Percentiles rank a stretch among this genome's conserved stretches.
Conservation (phyloP, 2,329 filamentous ascomycete genomes). For the Zymoseptoria brevis region DNA sequence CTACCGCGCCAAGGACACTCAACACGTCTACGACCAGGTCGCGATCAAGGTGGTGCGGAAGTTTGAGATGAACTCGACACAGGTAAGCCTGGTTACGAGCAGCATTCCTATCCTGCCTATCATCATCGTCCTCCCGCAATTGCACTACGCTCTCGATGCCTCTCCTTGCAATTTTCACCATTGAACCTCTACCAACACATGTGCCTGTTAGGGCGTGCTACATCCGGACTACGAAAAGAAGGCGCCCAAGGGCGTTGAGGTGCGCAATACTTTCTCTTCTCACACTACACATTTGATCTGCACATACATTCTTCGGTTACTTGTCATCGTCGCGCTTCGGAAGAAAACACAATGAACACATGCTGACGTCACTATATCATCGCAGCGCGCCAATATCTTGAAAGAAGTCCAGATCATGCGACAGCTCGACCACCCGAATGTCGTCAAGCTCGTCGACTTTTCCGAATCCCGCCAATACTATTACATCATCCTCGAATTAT, state of each 20-base stretch:
- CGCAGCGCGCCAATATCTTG: constrained; percentile 89
- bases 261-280: constrained; percentile 48
- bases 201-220: constrained; percentile 50
- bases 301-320: constrained; percentile 8
- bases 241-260: constrained; percentile 86
- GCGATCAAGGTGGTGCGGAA: constrained; percentile 99
- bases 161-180: constrained; percentile 4
- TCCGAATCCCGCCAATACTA: constrained; percentile 92
- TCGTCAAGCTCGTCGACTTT: constrained; percentile 88
- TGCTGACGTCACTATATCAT: constrained; percentile 35
- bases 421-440: constrained; percentile 90
- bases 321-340: not conserved
- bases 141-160: constrained; percentile 13
- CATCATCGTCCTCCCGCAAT: not conserved
- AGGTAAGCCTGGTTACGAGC: constrained; percentile 60
- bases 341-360: constrained; percentile 11
- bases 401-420: constrained; percentile 99
- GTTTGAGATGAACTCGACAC: constrained; percentile 96
- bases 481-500: constrained; percentile 92
- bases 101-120: constrained; percentile 6
- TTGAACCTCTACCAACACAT: constrained; percentile 18
- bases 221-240: constrained; percentile 92
- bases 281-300: constrained; percentile 9
- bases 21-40: constrained; percentile 66
- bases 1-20: constrained; percentile 74